Conservation (phyloP, 805 yeast genomes). For the Kregervanrija delftensis region DNA sequence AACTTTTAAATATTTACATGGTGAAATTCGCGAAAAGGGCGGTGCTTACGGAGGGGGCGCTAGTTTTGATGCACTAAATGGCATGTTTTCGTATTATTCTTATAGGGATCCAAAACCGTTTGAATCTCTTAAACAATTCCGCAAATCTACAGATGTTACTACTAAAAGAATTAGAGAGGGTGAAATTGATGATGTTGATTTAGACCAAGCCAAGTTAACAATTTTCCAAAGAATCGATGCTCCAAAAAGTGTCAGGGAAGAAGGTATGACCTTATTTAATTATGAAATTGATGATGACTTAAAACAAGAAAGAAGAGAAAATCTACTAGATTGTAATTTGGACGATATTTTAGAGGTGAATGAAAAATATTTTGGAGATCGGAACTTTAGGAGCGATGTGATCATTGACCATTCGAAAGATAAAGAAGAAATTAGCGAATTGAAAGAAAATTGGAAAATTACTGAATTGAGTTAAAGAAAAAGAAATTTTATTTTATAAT, state of each 20-base stretch:
- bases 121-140: slow-evolving; percentile 57
- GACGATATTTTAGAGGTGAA: slow-evolving; percentile 59
- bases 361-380: slow-evolving; percentile 50
- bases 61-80: slow-evolving; percentile 71
- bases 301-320: slow-evolving; percentile 74
- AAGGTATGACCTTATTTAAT: slow-evolving; percentile 62
- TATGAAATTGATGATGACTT: slow-evolving; percentile 70
- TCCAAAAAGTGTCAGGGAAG: slow-evolving; percentile 73
- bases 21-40: slow-evolving; percentile 88
- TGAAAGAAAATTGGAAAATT: slow-evolving; percentile 4
- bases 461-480: slow-evolving; percentile 1
- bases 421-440: slow-evolving; percentile 1
- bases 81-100: slow-evolving; percentile 75
- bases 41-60: slow-evolving; percentile 99
- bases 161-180: slow-evolving; percentile 17
- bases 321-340: slow-evolving; percentile 57
- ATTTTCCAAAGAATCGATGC: slow-evolving; percentile 90
- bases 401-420: slow-evolving; percentile 14
- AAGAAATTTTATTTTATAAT: no score
- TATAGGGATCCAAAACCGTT: slow-evolving; percentile 90
- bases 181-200: slow-evolving; percentile 42
- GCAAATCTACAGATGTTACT: slow-evolving; percentile 43
- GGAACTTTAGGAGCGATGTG: slow-evolving; percentile 8
- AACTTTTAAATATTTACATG: slow-evolving; percentile 78
- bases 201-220: slow-evolving; percentile 85